Evolutionary conservation across 805 yeast genomes (phyloP).

Genomic region (Kodamaea restingae): DNA sequence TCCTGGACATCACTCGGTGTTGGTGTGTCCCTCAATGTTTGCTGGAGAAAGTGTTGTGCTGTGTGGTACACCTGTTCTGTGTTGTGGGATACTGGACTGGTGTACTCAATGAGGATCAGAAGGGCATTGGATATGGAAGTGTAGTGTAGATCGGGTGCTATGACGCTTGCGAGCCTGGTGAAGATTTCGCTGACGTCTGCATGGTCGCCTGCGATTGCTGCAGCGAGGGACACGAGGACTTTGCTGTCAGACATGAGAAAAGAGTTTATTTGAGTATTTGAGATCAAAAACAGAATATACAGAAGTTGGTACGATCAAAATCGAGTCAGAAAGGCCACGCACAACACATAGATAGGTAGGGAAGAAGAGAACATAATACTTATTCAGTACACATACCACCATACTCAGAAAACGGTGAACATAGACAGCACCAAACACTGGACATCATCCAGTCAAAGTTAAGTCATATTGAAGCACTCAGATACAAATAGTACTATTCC

Average conservation of each 20-base stretch:
- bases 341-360: no score
- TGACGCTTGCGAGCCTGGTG: neutral
- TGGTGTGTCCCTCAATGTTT: neutral
- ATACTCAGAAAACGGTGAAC: no score
- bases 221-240: slow-evolving; percentile 2
- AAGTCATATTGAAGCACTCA: no score
- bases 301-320: no score
- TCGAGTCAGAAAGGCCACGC: no score
- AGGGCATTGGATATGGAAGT: slow-evolving; percentile 5
- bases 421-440: no score
- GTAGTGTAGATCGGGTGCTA: slow-evolving; percentile 5
- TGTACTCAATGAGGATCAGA: slow-evolving; percentile 5
- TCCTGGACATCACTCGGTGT: slow-evolving; percentile 3
- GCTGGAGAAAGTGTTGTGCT: slow-evolving; percentile 5
- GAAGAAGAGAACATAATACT: no score
- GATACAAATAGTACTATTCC: no score
- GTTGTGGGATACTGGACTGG: slow-evolving; percentile 7
- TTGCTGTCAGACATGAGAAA: neutral
- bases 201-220: slow-evolving; percentile 3
- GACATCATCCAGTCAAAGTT: no score
- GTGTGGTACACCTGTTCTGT: slow-evolving; percentile 5
- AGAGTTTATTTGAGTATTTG: neutral
- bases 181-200: slow-evolving; percentile 1
- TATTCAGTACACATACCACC: no score
- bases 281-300: slow-evolving; percentile 10